Conservation (phyloP, 257 asterid species). For the Solanum ossicruentum region DNA sequence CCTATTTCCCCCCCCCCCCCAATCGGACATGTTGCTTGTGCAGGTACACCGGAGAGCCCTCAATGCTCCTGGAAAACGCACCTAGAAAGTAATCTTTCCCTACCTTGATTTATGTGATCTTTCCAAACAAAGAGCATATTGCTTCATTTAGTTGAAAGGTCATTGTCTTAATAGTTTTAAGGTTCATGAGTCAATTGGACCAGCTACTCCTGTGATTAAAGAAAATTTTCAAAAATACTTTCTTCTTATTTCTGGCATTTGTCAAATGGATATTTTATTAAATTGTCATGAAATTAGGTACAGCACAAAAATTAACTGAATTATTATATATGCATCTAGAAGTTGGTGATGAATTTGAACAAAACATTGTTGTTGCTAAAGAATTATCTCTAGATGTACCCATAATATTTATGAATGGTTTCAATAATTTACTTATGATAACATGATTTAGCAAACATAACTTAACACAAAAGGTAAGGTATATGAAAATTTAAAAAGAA, state of each 20-base stretch:
- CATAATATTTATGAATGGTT: not conserved
- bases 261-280: not conserved
- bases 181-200: not conserved
- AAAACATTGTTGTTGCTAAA: not conserved
- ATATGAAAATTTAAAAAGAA: not conserved
- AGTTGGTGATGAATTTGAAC: not conserved
- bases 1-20: not conserved
- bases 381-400: not conserved
- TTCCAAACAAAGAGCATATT: not conserved
- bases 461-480: not conserved
- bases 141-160: not conserved
- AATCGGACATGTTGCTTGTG: not conserved
- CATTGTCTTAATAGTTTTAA: not conserved
- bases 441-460: not conserved
- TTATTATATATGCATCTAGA: not conserved
- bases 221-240: not conserved
- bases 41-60: not conserved
- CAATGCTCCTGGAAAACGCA: not conserved
- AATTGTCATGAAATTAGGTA: not conserved
- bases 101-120: not conserved
- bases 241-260: not conserved
- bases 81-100: not conserved
- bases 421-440: not conserved
- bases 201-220: not conserved
- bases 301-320: not conserved